Base-by-base conservation (phyloP, 1,284 basidiomycete species). In the Ceratobasidium sp. region DNA sequence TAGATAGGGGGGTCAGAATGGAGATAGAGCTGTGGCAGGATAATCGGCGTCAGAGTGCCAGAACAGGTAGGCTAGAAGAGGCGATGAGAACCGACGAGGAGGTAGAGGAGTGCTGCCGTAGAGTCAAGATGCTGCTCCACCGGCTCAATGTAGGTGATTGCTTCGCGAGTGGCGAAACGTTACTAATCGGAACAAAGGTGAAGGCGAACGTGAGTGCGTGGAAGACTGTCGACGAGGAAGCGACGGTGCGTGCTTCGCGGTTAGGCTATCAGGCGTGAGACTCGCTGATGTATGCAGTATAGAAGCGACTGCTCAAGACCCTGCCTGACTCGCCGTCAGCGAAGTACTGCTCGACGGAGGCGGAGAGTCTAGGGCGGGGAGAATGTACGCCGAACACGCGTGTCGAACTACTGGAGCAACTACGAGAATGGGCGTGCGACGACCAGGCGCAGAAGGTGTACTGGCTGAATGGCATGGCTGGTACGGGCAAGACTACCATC, bases 401-500 rank as follows among this genome's bases (percentile, higher is more conserved):
- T 0, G 49, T 51, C 4, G 64, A 46, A 6, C n/a, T 67, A 0
- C 15, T 67, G 12, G 9, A 13, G 1, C 23, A 33, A 18, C 39
- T 67, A 44, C 23, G 28, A 13, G 64, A 49, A 23, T 67, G 64
- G 64, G 10, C 64, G 9, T 13, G 26, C 6, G 42, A 49, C 20
- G 18, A 13, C 4, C 15, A 46, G 1, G n/a, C 23, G 4, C 51
- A 42, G 18, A 46, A 40, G 33, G 15, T 72, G 20, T 72, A 58
- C 70, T 72, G 56, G 55, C 53, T 72, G 26, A 72, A 72, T 39
- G 56, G 70, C 53, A 72, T 72, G 70, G 70, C 70, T 61, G 56
- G 70, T n/a, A 51, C 18, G 42, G 63, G 42, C 63, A 64, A 64
- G n/a, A 64, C 63, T 0, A 64, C 63, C 3, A 51, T 67, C 12